Percentiles rank a stretch among this genome's conserved stretches.
phyloP scores from a whole-genome alignment of 1,284 basidiomycete species.

The Ustilago bromivora region DNA sequence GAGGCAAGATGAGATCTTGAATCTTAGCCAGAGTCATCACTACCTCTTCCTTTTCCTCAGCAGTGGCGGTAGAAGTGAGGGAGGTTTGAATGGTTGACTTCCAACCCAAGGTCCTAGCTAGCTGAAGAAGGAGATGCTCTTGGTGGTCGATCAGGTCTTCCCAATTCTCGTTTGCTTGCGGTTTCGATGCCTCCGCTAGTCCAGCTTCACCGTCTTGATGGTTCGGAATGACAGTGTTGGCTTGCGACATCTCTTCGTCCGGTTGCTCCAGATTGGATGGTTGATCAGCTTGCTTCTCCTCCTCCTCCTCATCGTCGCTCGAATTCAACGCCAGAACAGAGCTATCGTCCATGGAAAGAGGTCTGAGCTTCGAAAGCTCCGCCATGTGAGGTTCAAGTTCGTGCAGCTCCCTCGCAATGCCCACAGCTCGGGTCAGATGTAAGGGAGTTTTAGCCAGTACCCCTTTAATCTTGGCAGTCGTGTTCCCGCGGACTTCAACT shows the following conservation, averaged over 20 bases:
- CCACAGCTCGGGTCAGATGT: conserved; percentile 10
- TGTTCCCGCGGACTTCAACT: not conserved
- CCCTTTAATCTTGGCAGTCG: not conserved
- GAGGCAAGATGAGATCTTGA: not conserved
- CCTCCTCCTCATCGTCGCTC: not conserved
- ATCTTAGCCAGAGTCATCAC: conserved; percentile 6
- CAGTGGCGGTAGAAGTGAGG: not conserved
- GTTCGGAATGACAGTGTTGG: no score
- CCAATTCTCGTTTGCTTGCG: not conserved
- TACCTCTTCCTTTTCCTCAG: not conserved
- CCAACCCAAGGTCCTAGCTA: conserved; percentile 17
- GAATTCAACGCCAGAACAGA: no score
- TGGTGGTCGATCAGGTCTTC: conserved; percentile 7
- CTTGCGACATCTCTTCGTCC: no score
- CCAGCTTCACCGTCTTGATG: no score
- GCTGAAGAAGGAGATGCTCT: conserved; percentile 7
- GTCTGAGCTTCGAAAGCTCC: no score
- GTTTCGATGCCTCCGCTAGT: no score
- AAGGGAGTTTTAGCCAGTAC: not conserved
- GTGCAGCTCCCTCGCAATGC: not conserved
- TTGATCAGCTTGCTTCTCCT: not conserved
- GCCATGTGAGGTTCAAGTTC: not conserved
- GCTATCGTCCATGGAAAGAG: no score
- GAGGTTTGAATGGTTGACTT: conserved; percentile 13
- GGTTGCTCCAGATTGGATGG: no score